Percentiles rank a stretch among this genome's conserved stretches.
phyloP scores from a whole-genome alignment of 139 green algal species.

The Chlorella sp. region DNA sequence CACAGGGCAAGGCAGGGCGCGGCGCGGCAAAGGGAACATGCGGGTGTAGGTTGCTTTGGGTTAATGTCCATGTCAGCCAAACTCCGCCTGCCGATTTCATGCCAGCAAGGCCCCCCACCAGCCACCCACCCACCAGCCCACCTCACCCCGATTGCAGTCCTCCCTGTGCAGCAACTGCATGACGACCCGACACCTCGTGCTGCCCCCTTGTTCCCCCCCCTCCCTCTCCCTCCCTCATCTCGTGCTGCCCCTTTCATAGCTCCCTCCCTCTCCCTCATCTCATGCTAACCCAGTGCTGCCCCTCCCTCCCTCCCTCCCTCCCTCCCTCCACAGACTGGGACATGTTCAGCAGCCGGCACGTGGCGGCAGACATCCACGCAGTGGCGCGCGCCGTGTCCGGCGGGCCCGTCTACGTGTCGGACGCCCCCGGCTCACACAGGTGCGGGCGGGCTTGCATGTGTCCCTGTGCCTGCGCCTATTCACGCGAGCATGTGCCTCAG shows the following conservation, averaged over 20 bases:
- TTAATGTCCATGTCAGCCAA: no score
- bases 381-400: conserved; percentile 60
- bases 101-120: no score
- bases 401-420: conserved; percentile 87
- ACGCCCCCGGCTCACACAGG: conserved; percentile 86
- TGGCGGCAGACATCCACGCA: conserved; percentile 62
- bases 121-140: no score
- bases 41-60: no score
- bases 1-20: neutral
- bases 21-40: no score
- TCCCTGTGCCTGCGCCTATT: no score
- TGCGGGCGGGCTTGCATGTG: no score
- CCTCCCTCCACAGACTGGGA: conserved; percentile 43
- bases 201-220: neutral
- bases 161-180: neutral
- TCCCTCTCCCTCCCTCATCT: neutral
- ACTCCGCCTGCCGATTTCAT: no score
- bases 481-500: no score
- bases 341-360: conserved; percentile 63
- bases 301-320: neutral
- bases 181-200: neutral
- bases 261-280: neutral
- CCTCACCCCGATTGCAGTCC: neutral
- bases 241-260: neutral
- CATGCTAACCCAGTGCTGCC: neutral